Conservation (phyloP, 148 eudicot genomes). For the Cornus florida region DNA sequence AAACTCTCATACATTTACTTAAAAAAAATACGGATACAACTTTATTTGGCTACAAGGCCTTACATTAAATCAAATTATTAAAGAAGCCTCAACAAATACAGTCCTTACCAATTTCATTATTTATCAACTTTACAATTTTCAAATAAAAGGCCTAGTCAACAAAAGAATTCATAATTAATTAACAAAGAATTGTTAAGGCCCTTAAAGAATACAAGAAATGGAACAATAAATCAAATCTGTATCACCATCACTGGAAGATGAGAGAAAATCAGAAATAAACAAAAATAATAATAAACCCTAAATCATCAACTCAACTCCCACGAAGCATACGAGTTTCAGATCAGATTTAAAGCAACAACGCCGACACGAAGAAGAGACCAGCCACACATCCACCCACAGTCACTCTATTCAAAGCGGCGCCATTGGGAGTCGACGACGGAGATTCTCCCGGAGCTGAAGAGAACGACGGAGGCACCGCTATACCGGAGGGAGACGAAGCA, state of each 20-base stretch:
- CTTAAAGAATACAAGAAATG: background rate
- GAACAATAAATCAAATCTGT: constrained; percentile 1
- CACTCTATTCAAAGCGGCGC: constrained; percentile 38
- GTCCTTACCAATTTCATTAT: too few species aligned
- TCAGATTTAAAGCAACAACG: constrained; percentile 50
- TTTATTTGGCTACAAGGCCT: too few species aligned
- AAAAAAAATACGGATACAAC: too few species aligned
- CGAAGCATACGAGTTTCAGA: constrained; percentile 11
- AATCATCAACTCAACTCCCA: background rate
- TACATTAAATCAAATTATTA: too few species aligned
- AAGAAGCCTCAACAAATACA: too few species aligned
- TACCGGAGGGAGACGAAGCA: background rate
- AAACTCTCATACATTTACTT: too few species aligned
- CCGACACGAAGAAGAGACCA: constrained; percentile 31
- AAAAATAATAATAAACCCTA: background rate
- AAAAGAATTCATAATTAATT: constrained; percentile 18
- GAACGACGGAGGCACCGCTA: background rate
- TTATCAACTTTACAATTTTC: too few species aligned
- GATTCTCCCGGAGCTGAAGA: background rate
- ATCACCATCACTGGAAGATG: constrained; percentile 5
- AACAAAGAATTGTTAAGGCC: background rate
- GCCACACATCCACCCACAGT: constrained; percentile 42
- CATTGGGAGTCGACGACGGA: constrained; percentile 14
- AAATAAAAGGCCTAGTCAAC: background rate
- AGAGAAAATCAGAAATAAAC: background rate